phyloP scores from a whole-genome alignment of 306 rosid species.

The Citrullus amarus region DNA sequence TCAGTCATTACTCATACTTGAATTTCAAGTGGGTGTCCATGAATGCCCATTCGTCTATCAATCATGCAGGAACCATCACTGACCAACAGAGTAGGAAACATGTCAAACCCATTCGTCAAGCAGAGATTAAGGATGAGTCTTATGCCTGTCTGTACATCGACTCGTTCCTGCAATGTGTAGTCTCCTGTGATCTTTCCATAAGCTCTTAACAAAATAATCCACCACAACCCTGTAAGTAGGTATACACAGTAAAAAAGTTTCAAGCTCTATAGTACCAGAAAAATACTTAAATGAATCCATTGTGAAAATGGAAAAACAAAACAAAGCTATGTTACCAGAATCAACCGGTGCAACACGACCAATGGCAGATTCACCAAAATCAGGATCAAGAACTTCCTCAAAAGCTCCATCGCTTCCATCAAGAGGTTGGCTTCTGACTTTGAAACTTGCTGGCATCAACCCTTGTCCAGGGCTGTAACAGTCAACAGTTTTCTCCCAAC shows the following conservation, averaged over 20 bases:
- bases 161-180: slow-evolving; percentile 75
- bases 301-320: background rate
- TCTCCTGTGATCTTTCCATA: slow-evolving; percentile 88
- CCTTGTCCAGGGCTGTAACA: slow-evolving; percentile 93
- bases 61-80: slow-evolving; percentile 97
- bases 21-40: slow-evolving; percentile 92
- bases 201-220: slow-evolving; percentile 90
- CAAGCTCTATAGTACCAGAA: background rate
- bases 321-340: slow-evolving; percentile 38
- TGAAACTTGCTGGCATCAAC: slow-evolving; percentile 91
- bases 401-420: slow-evolving; percentile 59
- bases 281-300: background rate
- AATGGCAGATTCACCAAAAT: slow-evolving; percentile 93
- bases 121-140: slow-evolving; percentile 69
- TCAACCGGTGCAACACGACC: slow-evolving; percentile 96
- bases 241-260: background rate
- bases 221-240: slow-evolving; percentile 61
- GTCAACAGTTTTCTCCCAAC: slow-evolving; percentile 91
- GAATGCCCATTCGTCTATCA: slow-evolving; percentile 94
- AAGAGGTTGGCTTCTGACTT: slow-evolving; percentile 54
- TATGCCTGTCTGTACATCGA: slow-evolving; percentile 86
- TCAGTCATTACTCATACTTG: slow-evolving; percentile 35
- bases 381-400: slow-evolving; percentile 87
- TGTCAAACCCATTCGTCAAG: slow-evolving; percentile 79
- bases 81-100: slow-evolving; percentile 85